phyloP scores from a whole-genome alignment of 495 filamentous ascomycete species.

The Rhizodiscina lignyota region DNA sequence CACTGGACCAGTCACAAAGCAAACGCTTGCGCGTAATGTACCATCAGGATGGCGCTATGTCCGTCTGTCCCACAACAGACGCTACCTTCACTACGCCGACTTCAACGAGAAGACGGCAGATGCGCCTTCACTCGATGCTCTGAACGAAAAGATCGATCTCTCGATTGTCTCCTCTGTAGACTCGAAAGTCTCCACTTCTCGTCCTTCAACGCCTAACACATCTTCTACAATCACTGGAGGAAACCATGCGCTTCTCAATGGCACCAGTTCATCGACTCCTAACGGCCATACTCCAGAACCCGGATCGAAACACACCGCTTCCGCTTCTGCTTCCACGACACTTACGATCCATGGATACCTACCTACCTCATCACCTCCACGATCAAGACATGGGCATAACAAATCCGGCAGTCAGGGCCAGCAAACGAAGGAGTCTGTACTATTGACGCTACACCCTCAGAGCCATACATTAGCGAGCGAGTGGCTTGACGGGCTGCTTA shows the following conservation, averaged over 20 bases:
- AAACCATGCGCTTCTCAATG: no score
- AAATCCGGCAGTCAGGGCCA: conserved; percentile 17
- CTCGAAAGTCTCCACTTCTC: conserved; percentile 68
- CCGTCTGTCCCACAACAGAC: conserved; percentile 78
- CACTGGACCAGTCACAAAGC: conserved; percentile 16
- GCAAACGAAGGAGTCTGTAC: conserved; percentile 33
- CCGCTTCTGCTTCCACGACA: conserved; percentile 43
- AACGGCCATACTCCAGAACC: no score
- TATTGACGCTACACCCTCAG: conserved; percentile 69
- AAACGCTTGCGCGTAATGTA: conserved; percentile 22
- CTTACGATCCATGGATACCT: conserved; percentile 78
- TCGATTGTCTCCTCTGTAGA: conserved; percentile 81
- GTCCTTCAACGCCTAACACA: conserved; percentile 32
- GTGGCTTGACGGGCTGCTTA: conserved; percentile 90
- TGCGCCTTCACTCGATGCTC: conserved; percentile 54
- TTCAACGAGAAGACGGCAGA: conserved; percentile 48
- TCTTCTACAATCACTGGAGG: conserved; percentile 15
- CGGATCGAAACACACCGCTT: conserved; percentile 9
- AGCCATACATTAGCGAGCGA: conserved; percentile 78
- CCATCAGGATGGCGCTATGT: conserved; percentile 56
- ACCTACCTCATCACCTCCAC: conserved; percentile 11
- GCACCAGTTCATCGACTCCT: no score
- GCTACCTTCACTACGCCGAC: conserved; percentile 82
- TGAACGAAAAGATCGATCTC: conserved; percentile 78
- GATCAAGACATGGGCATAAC: conserved; percentile 20